Evolutionary conservation across 2,329 filamentous ascomycete genomes (phyloP).

Genomic region (Alternaria gaisen): DNA sequence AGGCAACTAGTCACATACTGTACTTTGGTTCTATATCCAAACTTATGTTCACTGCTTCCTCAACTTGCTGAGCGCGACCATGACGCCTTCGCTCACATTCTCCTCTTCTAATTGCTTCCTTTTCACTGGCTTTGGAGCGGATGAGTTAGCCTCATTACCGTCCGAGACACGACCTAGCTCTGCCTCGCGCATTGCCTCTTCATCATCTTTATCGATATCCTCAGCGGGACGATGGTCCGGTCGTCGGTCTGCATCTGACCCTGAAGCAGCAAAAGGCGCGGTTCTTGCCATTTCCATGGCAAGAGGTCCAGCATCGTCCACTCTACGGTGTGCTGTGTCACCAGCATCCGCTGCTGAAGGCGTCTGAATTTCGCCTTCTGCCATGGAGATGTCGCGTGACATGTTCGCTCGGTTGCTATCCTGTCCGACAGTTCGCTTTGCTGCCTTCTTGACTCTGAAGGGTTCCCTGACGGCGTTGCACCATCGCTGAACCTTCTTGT

Average conservation of each 20-base stretch:
- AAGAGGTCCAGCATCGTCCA: conserved; percentile 44
- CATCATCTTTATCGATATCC: conserved; percentile 54
- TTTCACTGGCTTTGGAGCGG: conserved; percentile 36
- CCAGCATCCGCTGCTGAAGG: conserved; percentile 24
- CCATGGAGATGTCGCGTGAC: conserved; percentile 38
- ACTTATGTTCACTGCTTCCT: conserved; percentile 47
- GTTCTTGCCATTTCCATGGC: conserved; percentile 34
- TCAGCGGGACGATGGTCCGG: conserved; percentile 47
- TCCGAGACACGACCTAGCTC: conserved; percentile 18
- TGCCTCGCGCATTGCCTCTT: conserved; percentile 56
- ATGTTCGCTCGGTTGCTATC: conserved; percentile 39
- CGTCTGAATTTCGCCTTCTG: conserved; percentile 32
- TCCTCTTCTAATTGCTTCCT: conserved; percentile 54
- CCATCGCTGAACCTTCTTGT: conserved; percentile 93
- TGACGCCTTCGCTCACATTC: conserved; percentile 65
- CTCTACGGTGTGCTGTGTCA: conserved; percentile 37
- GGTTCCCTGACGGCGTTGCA: conserved; percentile 82
- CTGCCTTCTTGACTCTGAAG: conserved; percentile 77
- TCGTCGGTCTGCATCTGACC: conserved; percentile 49
- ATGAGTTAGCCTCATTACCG: conserved; percentile 35
- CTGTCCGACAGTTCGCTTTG: conserved; percentile 60
- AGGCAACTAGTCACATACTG: background rate
- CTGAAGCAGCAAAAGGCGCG: conserved; percentile 23
- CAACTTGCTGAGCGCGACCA: conserved; percentile 66
- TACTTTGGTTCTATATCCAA: background rate